Evolutionary conservation across 352 stramenopile species (phyloP).

Genomic region (Globisporangium okanoganense): DNA sequence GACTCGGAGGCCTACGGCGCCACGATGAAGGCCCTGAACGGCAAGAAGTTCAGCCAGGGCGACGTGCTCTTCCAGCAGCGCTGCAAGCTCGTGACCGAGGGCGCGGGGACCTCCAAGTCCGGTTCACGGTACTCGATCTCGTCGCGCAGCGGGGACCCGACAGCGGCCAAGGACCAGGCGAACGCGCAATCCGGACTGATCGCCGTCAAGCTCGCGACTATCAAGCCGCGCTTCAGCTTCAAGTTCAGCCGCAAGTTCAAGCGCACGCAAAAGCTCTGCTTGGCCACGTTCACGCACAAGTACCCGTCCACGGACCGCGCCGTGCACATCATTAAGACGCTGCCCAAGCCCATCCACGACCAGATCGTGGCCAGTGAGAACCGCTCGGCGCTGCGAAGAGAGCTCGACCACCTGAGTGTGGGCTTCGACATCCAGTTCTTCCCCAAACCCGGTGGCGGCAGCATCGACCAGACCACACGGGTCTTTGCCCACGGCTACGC

Average conservation of each 20-base stretch:
- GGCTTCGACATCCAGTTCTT: slow-evolving; percentile 43
- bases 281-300: slow-evolving; percentile 43
- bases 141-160: neutral
- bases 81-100: slow-evolving; percentile 21
- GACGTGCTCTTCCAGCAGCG: slow-evolving; percentile 46
- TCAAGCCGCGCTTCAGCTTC: slow-evolving; percentile 24
- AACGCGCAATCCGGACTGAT: slow-evolving; percentile 18
- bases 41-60: slow-evolving; percentile 42
- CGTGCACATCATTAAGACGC: slow-evolving; percentile 54
- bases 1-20: slow-evolving; percentile 41
- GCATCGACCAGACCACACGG: slow-evolving; percentile 33
- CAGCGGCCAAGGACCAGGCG: slow-evolving; percentile 9
- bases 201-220: slow-evolving; percentile 30
- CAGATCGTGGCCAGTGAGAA: slow-evolving; percentile 36
- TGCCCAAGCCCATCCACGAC: slow-evolving; percentile 57
- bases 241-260: slow-evolving; percentile 32
- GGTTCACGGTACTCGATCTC: neutral
- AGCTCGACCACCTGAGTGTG: slow-evolving; percentile 48
- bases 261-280: slow-evolving; percentile 50
- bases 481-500: slow-evolving; percentile 47
- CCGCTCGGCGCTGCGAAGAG: slow-evolving; percentile 32
- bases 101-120: neutral
- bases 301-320: slow-evolving; percentile 40
- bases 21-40: slow-evolving; percentile 48
- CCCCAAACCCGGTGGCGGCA: slow-evolving; percentile 21